Evolutionary conservation across 139 green algal species (phyloP), one percentile per base, ranked within the genome.

Genomic region (Limnomonas spitsbergensis): DNA sequence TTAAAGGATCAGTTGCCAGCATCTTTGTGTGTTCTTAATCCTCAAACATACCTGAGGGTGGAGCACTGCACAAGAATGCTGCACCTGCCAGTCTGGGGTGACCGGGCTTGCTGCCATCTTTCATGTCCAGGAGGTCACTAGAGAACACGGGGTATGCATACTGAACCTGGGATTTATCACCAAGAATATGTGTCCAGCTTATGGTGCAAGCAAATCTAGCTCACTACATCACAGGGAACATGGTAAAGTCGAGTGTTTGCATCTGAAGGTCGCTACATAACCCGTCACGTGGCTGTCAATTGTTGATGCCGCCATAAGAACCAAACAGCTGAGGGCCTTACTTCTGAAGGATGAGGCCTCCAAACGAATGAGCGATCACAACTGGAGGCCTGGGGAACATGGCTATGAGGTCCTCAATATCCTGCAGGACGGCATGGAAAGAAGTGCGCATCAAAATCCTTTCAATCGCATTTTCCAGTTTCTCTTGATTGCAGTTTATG

Each of bases 361-460:
- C 93, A 78, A 98, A 97, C 20, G 85, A 93, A 75, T 98, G 94
- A 2, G 85, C 87, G 1, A 97, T 71, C 9, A 98, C 37, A 3
- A 98, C 82, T 0, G 94, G 94, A 2, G 89, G 75, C 3, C 31
- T 4, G 36, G 52, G 61, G 37, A 94, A 38, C 20, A 76, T 72
- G 1, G 54, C 66, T 26, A 93, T 73, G 4, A 95, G 80, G 26
- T 79, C 76, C 3, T 81, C 84, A 3, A 94, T 53, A 80, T 95
- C 92, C 4, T 83, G 56, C 24, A 70, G 24, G 9, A 70, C 56
- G 29, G 56, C 9, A 20, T 61, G 47, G 20, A 29, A 20, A 61
- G 14, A 61, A 29, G 47, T 61, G 47, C n/a, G 20, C 47, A 29
- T 61, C 14, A 29, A 20, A 61, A 20, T 61, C 14, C 14, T 61